Evolutionary conservation across 2,329 filamentous ascomycete species (phyloP).

Genomic region (Neopestalotiopsis sp.): DNA sequence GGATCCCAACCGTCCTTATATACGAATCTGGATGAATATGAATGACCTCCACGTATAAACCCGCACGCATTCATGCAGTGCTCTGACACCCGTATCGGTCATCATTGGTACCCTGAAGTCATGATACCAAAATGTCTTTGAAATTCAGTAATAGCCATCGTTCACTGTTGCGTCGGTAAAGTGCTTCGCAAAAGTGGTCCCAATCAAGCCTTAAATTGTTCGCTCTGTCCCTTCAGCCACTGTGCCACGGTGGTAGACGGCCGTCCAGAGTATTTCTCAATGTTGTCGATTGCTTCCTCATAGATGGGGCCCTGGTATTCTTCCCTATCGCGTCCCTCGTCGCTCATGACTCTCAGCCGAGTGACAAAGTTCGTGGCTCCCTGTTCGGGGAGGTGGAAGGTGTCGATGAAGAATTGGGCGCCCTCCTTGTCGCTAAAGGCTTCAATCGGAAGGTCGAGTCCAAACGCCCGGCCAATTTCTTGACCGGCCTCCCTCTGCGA

Average conservation of each 20-base stretch:
- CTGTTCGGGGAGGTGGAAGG: background rate
- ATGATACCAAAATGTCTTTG: no score
- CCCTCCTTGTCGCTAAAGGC: conserved; percentile 7
- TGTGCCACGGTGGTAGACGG: background rate
- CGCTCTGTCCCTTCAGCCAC: background rate
- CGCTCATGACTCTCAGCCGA: background rate
- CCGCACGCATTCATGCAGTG: no score
- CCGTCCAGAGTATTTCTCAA: background rate
- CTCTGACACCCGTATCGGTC: no score
- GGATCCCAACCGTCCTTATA: no score
- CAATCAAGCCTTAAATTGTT: background rate
- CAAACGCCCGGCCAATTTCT: conserved; percentile 35
- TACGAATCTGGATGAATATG: no score
- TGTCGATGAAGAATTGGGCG: conserved; percentile 6
- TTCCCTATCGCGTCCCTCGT: no score
- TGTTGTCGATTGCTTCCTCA: background rate
- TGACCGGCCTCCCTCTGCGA: conserved; percentile 33
- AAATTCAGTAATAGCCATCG: no score
- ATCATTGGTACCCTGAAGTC: no score
- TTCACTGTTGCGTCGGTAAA: no score
- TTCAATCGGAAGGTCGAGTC: conserved; percentile 29
- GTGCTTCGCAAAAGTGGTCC: no score
- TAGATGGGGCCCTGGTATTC: background rate
- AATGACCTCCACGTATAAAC: no score
- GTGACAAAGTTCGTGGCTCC: background rate